phyloP scores from a whole-genome alignment of 805 yeast species.

The Candida hispaniensis region DNA sequence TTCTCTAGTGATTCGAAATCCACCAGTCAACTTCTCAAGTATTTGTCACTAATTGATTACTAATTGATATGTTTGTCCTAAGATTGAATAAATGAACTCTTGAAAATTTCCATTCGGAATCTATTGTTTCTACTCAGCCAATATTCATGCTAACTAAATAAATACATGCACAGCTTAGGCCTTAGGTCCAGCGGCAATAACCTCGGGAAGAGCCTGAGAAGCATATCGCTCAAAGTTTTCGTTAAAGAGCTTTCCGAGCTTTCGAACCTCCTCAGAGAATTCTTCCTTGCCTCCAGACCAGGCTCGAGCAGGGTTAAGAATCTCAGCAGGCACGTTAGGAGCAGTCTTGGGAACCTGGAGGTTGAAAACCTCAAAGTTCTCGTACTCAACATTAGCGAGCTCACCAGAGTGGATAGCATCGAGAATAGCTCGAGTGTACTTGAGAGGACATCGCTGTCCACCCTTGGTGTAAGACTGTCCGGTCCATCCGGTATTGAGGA shows the following conservation, averaged over 20 bases:
- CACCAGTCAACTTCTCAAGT: too few species aligned
- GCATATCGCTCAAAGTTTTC: slow-evolving; percentile 82
- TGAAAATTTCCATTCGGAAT: too few species aligned
- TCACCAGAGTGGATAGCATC: slow-evolving; percentile 80
- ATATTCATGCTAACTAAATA: not conserved
- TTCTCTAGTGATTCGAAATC: too few species aligned
- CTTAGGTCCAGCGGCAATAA: slow-evolving; percentile 85
- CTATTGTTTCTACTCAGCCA: too few species aligned
- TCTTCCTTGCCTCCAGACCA: slow-evolving; percentile 56
- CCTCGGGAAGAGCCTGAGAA: slow-evolving; percentile 73
- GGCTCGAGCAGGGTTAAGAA: slow-evolving; percentile 76
- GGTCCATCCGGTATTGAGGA: slow-evolving; percentile 97
- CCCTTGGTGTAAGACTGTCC: slow-evolving; percentile 88
- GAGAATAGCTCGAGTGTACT: slow-evolving; percentile 84
- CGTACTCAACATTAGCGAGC: slow-evolving; percentile 68
- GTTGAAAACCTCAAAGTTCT: slow-evolving; percentile 76
- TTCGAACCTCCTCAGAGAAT: slow-evolving; percentile 44
- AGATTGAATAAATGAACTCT: too few species aligned
- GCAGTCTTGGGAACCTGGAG: slow-evolving; percentile 75
- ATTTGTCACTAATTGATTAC: too few species aligned
- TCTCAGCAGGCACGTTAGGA: slow-evolving; percentile 70
- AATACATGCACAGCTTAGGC: slow-evolving; percentile 28
- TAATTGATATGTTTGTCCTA: too few species aligned
- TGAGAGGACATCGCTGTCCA: slow-evolving; percentile 95
- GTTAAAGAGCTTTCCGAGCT: slow-evolving; percentile 65